A percentile compares a stretch with the other conserved stretches of the same genome.
These are phyloP conservation scores for Diplosphaera chodatii DNA, from an alignment of 139 green algal genomes.

Conservation along the genomic window DNA sequence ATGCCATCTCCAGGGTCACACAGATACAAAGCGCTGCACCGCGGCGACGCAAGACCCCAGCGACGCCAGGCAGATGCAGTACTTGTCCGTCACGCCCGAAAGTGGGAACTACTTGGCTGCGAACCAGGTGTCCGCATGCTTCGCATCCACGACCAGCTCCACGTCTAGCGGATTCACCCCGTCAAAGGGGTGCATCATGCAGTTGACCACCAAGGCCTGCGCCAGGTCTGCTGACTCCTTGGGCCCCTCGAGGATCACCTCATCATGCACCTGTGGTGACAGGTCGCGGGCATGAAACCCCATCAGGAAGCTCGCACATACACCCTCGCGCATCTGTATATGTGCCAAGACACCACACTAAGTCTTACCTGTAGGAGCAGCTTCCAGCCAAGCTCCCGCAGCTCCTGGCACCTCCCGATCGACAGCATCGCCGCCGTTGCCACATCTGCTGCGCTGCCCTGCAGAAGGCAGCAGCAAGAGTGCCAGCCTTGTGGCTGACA, in stretches of 20 bases:
- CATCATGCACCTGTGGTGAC: conserved; percentile 80
- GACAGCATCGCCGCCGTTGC: conserved; percentile 89
- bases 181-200: conserved; percentile 86
- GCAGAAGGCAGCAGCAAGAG: too few species aligned
- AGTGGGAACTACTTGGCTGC: conserved; percentile 81
- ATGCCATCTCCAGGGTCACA: too few species aligned
- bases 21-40: too few species aligned
- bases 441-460: conserved; percentile 91
- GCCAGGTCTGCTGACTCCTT: conserved; percentile 63
- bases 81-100: too few species aligned
- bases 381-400: conserved; percentile 75
- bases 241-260: conserved; percentile 97
- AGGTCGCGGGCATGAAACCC: too few species aligned
- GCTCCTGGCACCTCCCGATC: conserved; percentile 52
- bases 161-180: conserved; percentile 65
- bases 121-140: conserved; percentile 90
- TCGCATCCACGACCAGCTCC: conserved; percentile 82
- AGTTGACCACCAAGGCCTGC: conserved; percentile 58
- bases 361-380: conserved; percentile 90
- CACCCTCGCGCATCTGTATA: too few species aligned
- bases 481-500: too few species aligned
- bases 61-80: too few species aligned
- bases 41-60: too few species aligned
- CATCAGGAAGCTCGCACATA: too few species aligned
- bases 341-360: too few species aligned